Percentiles rank a stretch among this genome's conserved stretches.
Evolutionary conservation across 768 basidiomycete species (phyloP).

Genomic region (Coprinopsis cinerea): DNA sequence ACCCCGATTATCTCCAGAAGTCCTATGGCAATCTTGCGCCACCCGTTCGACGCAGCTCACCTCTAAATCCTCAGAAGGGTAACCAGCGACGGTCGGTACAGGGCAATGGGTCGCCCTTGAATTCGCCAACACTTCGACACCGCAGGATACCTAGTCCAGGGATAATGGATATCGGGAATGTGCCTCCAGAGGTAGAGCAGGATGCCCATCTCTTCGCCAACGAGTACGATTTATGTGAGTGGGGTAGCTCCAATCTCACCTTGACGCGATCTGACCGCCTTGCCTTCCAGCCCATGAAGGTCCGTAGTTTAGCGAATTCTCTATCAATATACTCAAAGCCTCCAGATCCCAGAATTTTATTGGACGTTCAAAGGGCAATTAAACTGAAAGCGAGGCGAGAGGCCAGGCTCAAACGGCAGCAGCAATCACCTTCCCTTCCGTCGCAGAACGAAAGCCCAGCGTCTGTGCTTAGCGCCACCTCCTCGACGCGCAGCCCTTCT

Average conservation of each 20-base stretch:
- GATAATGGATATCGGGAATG: not conserved
- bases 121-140: constrained; percentile 20
- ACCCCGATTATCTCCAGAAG: constrained; percentile 14
- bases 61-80: constrained; percentile 27
- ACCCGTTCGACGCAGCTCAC: constrained; percentile 26
- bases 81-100: constrained; percentile 1
- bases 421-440: constrained; percentile 14
- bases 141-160: constrained; percentile 21
- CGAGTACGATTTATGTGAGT: constrained; percentile 75
- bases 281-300: constrained; percentile 63
- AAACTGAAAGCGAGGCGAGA: constrained; percentile 71
- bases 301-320: constrained; percentile 23
- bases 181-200: constrained; percentile 16
- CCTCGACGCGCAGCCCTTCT: constrained; percentile 17
- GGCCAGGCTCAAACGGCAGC: constrained; percentile 42
- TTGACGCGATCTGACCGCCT: not conserved
- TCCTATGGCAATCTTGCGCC: constrained; percentile 16
- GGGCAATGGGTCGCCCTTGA: constrained; percentile 8
- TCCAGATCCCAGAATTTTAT: constrained; percentile 72
- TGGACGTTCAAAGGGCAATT: constrained; percentile 73
- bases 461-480: constrained; percentile 5
- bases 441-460: constrained; percentile 11
- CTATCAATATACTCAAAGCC: constrained; percentile 4
- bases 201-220: constrained; percentile 48
- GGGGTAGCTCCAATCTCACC: not conserved